phyloP scores from a whole-genome alignment of 306 rosid species.

The Cyamopsis tetragonoloba region DNA sequence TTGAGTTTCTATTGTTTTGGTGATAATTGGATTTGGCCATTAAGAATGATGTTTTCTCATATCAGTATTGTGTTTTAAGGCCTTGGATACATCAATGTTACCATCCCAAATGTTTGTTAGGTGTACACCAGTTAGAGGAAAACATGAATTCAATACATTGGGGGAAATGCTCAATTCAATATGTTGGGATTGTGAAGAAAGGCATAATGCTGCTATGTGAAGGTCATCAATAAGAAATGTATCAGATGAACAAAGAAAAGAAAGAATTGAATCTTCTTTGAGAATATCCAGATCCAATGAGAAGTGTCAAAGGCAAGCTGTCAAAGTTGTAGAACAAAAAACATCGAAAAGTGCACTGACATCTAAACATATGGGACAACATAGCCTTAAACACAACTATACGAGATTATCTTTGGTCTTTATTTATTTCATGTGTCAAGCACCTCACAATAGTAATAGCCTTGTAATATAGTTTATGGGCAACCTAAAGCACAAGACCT shows the following conservation, averaged over 20 bases:
- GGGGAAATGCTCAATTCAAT: too few relatives aligned
- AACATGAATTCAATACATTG: neutral
- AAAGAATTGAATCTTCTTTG: too few relatives aligned
- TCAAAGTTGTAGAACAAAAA: neutral
- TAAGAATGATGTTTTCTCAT: neutral
- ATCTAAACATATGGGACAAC: neutral
- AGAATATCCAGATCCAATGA: too few relatives aligned
- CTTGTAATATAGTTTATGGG: neutral
- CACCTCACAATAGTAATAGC: neutral
- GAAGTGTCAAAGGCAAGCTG: neutral
- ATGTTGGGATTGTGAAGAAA: neutral
- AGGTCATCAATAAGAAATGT: too few relatives aligned
- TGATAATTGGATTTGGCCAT: neutral
- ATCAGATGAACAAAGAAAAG: too few relatives aligned
- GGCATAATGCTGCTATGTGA: neutral
- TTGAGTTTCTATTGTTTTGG: neutral
- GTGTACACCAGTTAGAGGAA: neutral
- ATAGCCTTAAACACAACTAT: neutral
- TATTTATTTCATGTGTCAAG: neutral
- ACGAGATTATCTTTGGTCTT: neutral
- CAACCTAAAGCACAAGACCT: constrained; percentile 50
- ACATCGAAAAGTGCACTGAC: neutral
- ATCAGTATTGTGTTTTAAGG: neutral
- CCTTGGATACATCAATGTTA: neutral
- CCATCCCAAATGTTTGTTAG: neutral